Evolutionary conservation across 805 yeast genomes (phyloP).

Genomic region (Lachancea waltii): DNA sequence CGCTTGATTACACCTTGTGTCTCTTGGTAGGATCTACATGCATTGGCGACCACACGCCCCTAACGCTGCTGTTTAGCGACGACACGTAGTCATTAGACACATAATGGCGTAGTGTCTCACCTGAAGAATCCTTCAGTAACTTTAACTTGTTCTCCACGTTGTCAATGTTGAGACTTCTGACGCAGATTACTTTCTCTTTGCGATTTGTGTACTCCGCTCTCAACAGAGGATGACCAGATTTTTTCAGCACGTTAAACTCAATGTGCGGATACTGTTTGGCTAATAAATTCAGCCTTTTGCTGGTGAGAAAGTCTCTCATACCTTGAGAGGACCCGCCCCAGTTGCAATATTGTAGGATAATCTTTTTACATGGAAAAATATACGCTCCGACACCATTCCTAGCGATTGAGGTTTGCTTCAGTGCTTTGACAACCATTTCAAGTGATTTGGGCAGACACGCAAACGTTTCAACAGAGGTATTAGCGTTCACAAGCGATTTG

Average conservation of each 20-base stretch:
- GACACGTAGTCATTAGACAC: constrained; percentile 70
- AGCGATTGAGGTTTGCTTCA: constrained; percentile 51
- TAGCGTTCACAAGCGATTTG: too few relatives aligned
- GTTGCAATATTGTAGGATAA: constrained; percentile 79
- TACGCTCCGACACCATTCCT: constrained; percentile 76
- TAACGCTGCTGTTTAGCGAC: constrained; percentile 72
- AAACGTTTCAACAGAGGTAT: background rate
- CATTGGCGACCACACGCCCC: constrained; percentile 98
- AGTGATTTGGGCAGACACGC: background rate
- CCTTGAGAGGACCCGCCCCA: constrained; percentile 95
- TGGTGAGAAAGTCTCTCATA: constrained; percentile 59
- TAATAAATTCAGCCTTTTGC: constrained; percentile 42
- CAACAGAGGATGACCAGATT: constrained; percentile 78
- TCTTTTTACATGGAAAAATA: constrained; percentile 65
- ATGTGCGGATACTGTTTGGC: constrained; percentile 60
- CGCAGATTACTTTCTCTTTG: constrained; percentile 57
- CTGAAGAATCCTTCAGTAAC: constrained; percentile 61
- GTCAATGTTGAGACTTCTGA: constrained; percentile 59
- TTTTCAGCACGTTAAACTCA: constrained; percentile 62
- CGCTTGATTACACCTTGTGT: constrained; percentile 11
- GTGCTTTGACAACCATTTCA: constrained; percentile 44
- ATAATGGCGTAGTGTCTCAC: constrained; percentile 50
- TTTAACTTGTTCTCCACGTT: constrained; percentile 60
- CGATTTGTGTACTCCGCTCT: constrained; percentile 49
- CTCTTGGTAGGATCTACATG: constrained; percentile 45